A percentile compares a stretch with the other conserved stretches of the same genome.
These are phyloP conservation scores for Nicotiana attenuata DNA, from an alignment of 257 asterid genomes.

Conservation along the genomic window DNA sequence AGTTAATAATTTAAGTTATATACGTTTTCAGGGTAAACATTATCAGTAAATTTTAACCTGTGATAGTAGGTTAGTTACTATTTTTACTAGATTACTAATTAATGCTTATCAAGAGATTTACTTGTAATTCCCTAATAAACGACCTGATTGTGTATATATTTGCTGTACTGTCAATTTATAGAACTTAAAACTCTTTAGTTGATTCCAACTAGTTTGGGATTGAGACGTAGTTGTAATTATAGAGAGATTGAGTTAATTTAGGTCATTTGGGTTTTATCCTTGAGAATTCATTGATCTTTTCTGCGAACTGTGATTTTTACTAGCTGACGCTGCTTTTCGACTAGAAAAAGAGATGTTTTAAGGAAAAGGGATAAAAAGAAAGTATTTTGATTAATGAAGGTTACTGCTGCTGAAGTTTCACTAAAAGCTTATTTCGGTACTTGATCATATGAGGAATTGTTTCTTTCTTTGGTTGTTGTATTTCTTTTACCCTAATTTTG, in stretches of 20 bases:
- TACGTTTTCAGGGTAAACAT: too few relatives aligned
- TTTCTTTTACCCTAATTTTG: background rate
- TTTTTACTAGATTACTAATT: too few relatives aligned
- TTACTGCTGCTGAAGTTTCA: background rate
- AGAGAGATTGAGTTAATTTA: background rate
- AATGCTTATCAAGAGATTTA: too few relatives aligned
- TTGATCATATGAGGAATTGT: background rate
- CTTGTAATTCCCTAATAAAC: too few relatives aligned
- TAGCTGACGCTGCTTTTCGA: background rate
- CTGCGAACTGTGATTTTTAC: background rate
- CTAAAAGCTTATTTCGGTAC: background rate
- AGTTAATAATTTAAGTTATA: too few relatives aligned
- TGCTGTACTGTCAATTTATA: too few relatives aligned
- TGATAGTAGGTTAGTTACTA: too few relatives aligned
- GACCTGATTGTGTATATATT: too few relatives aligned
- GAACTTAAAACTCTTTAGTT: background rate
- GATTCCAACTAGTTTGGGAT: background rate
- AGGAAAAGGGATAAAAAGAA: background rate
- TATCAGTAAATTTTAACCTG: too few relatives aligned
- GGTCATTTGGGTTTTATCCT: background rate
- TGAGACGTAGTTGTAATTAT: background rate
- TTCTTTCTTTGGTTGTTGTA: constrained; percentile 1
- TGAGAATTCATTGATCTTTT: background rate
- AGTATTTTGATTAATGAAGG: background rate
- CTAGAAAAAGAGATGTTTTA: background rate